Base-by-base conservation (phyloP, 2,329 filamentous ascomycete genomes). In the Xylariaceae sp. region DNA sequence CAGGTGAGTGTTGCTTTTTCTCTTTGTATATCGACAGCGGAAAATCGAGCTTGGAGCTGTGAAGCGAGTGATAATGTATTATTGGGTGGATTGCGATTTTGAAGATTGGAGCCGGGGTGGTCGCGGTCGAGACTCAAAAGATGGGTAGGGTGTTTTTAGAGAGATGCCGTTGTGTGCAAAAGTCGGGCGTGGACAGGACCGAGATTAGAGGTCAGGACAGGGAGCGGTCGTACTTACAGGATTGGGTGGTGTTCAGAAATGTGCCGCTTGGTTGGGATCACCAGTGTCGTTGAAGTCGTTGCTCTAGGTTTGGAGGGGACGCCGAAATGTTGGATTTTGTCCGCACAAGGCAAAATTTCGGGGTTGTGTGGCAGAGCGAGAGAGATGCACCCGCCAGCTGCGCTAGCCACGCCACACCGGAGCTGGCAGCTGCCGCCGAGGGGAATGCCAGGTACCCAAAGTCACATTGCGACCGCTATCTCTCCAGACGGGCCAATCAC, bases 301-400 rank as follows among this genome's bases (percentile, higher is more conserved):
- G 42, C 45, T 50, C 56, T 28, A n/a, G n/a, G n/a, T 51, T 57
- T 59, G 56, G 56, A 59, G 54, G 56, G 56, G 51, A 59, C 55
- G 56, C 54, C 54, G 41, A 45, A 44, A 57, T 53, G 51, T 48
- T 55, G 49, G 56, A 53, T 57, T 59, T 59, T 59, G 56, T 59
- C 54, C 54, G 39, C 54, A 54, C 56, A 56, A 56, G 55, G 43
- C 52, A 49, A 57, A 59, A 59, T 48, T 56, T 59, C 56, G 40
- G 40, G 18, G 17, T 47, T 59, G 56, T 59, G 56, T 59, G 56
- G 40, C 56, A 59, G 51, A 36, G 39, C 14, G 17, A 42, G 48
- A 53, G 51, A 51, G 28, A 54, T 31, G 14, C 40, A 14, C 16
- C 13, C 13, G 13, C 13, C 34, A 38, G 16, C 34, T 42, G 40